These are phyloP conservation scores for Pythium insidiosum DNA, from an alignment of 352 stramenopile species.

Conservation along the genomic window DNA sequence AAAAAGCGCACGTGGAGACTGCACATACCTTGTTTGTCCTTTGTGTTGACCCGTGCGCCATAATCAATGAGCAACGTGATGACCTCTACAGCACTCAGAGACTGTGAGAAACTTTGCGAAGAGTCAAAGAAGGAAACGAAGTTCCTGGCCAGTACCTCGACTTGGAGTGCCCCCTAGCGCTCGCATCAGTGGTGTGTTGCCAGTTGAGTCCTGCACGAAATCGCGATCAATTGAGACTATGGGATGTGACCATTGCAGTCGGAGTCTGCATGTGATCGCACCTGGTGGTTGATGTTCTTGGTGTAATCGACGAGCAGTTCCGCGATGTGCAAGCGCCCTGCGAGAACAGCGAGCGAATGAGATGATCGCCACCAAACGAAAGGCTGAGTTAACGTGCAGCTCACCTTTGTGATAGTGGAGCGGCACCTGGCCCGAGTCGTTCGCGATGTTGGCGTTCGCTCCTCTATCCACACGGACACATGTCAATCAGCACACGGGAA, in stretches of 20 bases:
- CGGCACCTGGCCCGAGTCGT: conserved; percentile 64
- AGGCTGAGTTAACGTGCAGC: not conserved
- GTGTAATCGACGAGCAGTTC: conserved; percentile 68
- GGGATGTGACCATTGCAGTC: too few relatives aligned
- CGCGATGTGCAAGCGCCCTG: conserved; percentile 52
- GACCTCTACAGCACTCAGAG: conserved; percentile 27
- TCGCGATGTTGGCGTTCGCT: conserved; percentile 53
- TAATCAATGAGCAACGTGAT: conserved; percentile 55
- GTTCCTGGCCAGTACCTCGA: conserved; percentile 41
- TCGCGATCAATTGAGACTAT: too few relatives aligned
- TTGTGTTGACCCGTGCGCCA: conserved; percentile 41
- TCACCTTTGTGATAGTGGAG: conserved; percentile 71
- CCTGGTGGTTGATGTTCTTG: conserved; percentile 46
- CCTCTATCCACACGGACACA: too few relatives aligned
- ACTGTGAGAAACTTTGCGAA: too few relatives aligned
- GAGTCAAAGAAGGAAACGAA: too few relatives aligned
- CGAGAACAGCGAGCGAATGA: not conserved
- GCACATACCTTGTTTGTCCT: conserved; percentile 30
- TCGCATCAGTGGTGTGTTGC: conserved; percentile 53
- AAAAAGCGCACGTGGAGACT: not conserved
- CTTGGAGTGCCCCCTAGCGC: conserved; percentile 47
- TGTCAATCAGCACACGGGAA: too few relatives aligned
- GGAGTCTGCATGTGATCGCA: conserved; percentile 23
- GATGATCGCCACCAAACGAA: not conserved
- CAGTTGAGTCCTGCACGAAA: conserved; percentile 45